Percentiles rank a stretch among this genome's conserved stretches.
Conservation (phyloP, 2,329 filamentous ascomycete species). For the Colletotrichum endophyticum region DNA sequence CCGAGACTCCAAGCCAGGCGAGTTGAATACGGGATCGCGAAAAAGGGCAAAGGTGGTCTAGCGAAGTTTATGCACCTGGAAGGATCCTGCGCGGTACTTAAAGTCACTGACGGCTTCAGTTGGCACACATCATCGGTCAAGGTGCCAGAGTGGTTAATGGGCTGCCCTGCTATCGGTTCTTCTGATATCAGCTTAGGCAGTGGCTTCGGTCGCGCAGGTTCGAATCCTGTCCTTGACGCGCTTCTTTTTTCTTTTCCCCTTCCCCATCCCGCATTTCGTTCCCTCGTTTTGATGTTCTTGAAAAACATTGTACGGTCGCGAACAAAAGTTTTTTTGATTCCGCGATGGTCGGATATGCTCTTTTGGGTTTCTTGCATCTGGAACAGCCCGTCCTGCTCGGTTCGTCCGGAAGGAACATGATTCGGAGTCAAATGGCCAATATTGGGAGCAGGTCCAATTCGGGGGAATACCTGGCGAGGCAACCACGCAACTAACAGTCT, state of each 20-base stretch:
- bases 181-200: neutral
- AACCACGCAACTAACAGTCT: neutral
- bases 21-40: neutral
- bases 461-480: neutral
- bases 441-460: neutral
- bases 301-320: neutral
- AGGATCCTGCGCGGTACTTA: neutral
- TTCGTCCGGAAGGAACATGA: neutral
- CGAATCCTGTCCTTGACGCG: conserved; percentile 21
- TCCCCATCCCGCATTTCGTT: neutral
- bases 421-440: neutral
- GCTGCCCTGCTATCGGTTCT: conserved; percentile 15
- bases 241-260: neutral
- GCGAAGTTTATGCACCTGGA: neutral
- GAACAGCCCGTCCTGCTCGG: neutral
- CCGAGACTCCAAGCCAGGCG: neutral
- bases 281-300: neutral
- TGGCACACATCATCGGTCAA: neutral
- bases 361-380: neutral
- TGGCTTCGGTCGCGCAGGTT: conserved; percentile 22
- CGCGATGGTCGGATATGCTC: neutral
- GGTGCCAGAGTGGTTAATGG: conserved; percentile 23
- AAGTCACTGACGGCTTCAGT: too few relatives aligned
- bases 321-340: neutral
- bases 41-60: neutral